Evolutionary conservation across 108 stramenopile genomes (phyloP), one percentile per base, ranked within the genome.

Genomic region (Cyclostephanos tholiformis): DNA sequence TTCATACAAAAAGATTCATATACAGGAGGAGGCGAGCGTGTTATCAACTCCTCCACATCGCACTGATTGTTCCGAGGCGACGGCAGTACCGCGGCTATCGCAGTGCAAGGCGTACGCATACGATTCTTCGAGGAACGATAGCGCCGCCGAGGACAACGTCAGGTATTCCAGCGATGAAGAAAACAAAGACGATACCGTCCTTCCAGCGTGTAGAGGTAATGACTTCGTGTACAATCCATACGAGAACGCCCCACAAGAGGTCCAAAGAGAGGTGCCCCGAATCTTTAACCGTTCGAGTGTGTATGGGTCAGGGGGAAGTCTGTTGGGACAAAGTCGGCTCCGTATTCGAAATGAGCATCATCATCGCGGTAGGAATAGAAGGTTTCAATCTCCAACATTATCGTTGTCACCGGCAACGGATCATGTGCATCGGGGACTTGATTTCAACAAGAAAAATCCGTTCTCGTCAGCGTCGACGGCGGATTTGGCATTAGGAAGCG

Each of bases 101-200:
- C 61, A 62, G 36, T 19, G 61, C 36, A 62, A 62, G 61, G 7
- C 10, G 16, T 17, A 13, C 27, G 17, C 17, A 14, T 26, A 32
- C 57, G 17, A 30, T 29, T 14, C n/a, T 32, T 32, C 57, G 30
- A 27, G 44, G 44, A 46, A 46, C 16, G 44, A 27, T 58, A 27
- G 16, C 32, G 29, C 57, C 36, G 23, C 39, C 36, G 20, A 20
- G 19, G 29, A 66, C 11, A 52, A 48, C 23, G 30, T 51, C 30
- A 50, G 29, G 35, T 66, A 66, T 66, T 66, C 65, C 65, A 66
- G 65, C 23, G 65, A 66, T 19, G 65, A 66, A 30, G 65, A 20
- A 27, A 27, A 52, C 19, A 49, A n/a, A 32, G 65, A 66, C 16
- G 32, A 51, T 62, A 26, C 53, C 13, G 23, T 11, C 23, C 23